Percentiles rank a stretch among this genome's conserved stretches.
Conservation (phyloP, 495 filamentous ascomycete species). For the Sphaerosporella brunnea region DNA sequence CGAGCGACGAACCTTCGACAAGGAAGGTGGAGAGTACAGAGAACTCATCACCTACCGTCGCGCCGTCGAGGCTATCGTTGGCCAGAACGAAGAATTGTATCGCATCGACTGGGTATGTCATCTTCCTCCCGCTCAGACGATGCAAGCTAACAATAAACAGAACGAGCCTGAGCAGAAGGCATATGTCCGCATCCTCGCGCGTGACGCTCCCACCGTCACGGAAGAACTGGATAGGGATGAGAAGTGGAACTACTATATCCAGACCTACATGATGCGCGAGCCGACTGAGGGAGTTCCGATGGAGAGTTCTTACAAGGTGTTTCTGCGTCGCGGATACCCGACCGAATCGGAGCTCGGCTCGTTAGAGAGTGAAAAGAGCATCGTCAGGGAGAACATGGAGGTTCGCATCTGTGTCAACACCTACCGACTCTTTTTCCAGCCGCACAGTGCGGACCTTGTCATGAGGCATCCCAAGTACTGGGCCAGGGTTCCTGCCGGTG, state of each 20-base stretch:
- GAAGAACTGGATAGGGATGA: conserved; percentile 39
- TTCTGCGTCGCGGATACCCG: conserved; percentile 57
- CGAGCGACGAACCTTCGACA: conserved; percentile 33
- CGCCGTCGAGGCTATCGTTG: conserved; percentile 20
- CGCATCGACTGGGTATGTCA: conserved; percentile 25
- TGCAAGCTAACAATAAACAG: conserved; percentile 5
- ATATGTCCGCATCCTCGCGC: conserved; percentile 21
- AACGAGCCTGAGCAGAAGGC: conserved; percentile 18
- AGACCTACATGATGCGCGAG: conserved; percentile 70
- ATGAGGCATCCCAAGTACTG: conserved; percentile 14
- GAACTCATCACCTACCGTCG: conserved; percentile 24
- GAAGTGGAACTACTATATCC: conserved; percentile 84
- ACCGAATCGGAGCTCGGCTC: conserved; percentile 30
- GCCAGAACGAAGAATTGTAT: conserved; percentile 18
- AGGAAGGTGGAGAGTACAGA: conserved; percentile 23
- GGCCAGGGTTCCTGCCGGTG: conserved; percentile 22
- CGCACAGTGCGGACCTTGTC: conserved; percentile 45
- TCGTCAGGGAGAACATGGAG: conserved; percentile 49
- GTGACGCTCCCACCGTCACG: conserved; percentile 26
- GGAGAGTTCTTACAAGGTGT: conserved; percentile 44
- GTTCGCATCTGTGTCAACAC: conserved; percentile 66
- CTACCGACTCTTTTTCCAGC: conserved; percentile 63
- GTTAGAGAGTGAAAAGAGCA: neutral
- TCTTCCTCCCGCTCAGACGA: neutral
- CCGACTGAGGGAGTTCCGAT: conserved; percentile 70